Conservation (phyloP, 768 basidiomycete genomes). For the Mycena kentingensis region DNA sequence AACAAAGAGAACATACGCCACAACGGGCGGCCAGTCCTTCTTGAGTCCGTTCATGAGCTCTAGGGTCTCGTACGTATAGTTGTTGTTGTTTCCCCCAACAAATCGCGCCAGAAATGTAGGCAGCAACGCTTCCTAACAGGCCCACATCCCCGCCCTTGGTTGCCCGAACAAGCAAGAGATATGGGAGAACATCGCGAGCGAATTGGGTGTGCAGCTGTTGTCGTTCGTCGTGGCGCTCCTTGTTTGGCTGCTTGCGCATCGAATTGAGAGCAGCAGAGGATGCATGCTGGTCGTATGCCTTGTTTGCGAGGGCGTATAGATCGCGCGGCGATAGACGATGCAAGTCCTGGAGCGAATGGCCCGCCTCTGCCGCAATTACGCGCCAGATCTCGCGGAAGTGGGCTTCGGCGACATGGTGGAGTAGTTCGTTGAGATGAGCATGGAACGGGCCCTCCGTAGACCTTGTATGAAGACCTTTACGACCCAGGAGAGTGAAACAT, state of each 20-base stretch:
- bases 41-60: slow-evolving; percentile 29
- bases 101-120: slow-evolving; percentile 27
- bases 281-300: slow-evolving; percentile 15
- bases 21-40: slow-evolving; percentile 27
- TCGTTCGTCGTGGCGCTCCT: slow-evolving; percentile 16
- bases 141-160: slow-evolving; percentile 28
- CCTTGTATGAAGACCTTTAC: slow-evolving; percentile 15
- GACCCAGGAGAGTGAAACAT: slow-evolving; percentile 13
- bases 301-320: slow-evolving; percentile 18
- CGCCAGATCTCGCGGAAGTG: slow-evolving; percentile 27
- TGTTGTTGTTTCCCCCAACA: slow-evolving; percentile 25
- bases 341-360: slow-evolving; percentile 18
- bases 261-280: slow-evolving; percentile 21
- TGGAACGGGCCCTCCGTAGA: slow-evolving; percentile 18
- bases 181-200: slow-evolving; percentile 27
- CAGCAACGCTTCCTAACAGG: slow-evolving; percentile 23
- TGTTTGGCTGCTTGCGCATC: neutral
- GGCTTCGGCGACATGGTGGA: slow-evolving; percentile 29
- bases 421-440: slow-evolving; percentile 24
- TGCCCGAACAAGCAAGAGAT: slow-evolving; percentile 27
- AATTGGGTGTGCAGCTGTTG: slow-evolving; percentile 16
- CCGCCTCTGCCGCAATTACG: slow-evolving; percentile 12
- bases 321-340: slow-evolving; percentile 17
- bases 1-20: slow-evolving; percentile 20
- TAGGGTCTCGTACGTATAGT: slow-evolving; percentile 27